phyloP scores from a whole-genome alignment of 1,139 yeast species.

The Candida freyschussii region DNA sequence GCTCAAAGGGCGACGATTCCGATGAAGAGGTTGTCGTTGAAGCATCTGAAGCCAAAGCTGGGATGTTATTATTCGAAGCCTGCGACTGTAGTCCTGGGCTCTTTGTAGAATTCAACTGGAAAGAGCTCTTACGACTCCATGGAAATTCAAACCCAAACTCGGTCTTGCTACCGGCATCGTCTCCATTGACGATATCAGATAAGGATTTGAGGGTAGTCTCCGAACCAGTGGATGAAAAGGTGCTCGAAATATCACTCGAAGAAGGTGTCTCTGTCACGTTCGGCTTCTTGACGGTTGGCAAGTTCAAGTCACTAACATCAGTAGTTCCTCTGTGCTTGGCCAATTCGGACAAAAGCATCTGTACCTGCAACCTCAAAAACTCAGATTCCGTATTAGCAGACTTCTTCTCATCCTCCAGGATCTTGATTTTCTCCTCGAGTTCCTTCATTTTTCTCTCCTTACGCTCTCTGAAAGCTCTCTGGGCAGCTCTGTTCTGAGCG shows the following conservation, averaged over 20 bases:
- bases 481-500: constrained; percentile 97
- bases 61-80: constrained; percentile 17
- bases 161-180: constrained; percentile 6
- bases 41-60: constrained; percentile 22
- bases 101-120: constrained; percentile 2
- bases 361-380: constrained; percentile 71
- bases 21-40: constrained; percentile 21
- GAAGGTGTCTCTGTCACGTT: constrained; percentile 1
- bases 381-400: constrained; percentile 65
- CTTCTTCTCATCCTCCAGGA: constrained; percentile 65
- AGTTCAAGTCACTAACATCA: constrained; percentile 33
- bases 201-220: constrained; percentile 12
- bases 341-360: constrained; percentile 67
- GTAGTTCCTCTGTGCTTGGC: constrained; percentile 51
- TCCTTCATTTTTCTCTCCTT: constrained; percentile 86
- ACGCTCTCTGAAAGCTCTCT: constrained; percentile 91
- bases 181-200: constrained; percentile 1
- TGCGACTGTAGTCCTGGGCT: constrained; percentile 1
- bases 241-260: constrained; percentile 7
- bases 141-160: constrained; percentile 41
- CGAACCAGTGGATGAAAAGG: constrained; percentile 16
- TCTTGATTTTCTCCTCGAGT: constrained; percentile 69
- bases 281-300: constrained; percentile 10
- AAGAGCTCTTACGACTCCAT: constrained; percentile 27
- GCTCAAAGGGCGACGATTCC: constrained; percentile 24